These are phyloP conservation scores for Oryza glumipatula DNA, from an alignment of 176 grass and related monocot species.

Conservation along the genomic window DNA sequence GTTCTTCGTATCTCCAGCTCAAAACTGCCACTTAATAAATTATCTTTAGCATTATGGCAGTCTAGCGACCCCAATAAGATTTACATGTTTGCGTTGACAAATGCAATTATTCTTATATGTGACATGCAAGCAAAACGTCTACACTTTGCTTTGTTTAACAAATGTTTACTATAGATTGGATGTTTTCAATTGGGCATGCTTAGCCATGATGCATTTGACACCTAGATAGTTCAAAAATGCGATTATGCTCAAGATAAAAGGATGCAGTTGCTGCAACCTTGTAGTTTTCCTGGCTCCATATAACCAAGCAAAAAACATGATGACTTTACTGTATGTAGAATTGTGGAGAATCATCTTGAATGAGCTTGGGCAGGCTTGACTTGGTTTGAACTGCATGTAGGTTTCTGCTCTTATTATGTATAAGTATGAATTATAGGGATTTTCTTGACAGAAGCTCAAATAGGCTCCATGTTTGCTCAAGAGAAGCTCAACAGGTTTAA, in stretches of 20 bases:
- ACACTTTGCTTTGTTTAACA: background rate
- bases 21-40: background rate
- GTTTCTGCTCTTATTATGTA: background rate
- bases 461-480: conserved; percentile 10
- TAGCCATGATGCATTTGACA: background rate
- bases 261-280: background rate
- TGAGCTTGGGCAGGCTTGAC: background rate
- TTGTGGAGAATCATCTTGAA: background rate
- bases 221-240: background rate
- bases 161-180: background rate
- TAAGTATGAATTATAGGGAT: background rate
- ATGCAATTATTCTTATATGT: background rate
- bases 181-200: background rate
- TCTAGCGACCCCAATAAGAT: background rate
- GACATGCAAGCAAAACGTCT: background rate
- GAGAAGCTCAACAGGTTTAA: background rate
- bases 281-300: background rate
- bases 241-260: conserved; percentile 5
- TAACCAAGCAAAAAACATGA: background rate
- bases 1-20: background rate
- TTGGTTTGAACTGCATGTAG: background rate
- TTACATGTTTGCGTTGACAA: background rate
- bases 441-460: background rate
- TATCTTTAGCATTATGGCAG: background rate
- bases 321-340: background rate